Evolutionary conservation across 2,329 filamentous ascomycete genomes (phyloP), one percentile per base, ranked within the genome.

Genomic region (Aaosphaeria arxii): DNA sequence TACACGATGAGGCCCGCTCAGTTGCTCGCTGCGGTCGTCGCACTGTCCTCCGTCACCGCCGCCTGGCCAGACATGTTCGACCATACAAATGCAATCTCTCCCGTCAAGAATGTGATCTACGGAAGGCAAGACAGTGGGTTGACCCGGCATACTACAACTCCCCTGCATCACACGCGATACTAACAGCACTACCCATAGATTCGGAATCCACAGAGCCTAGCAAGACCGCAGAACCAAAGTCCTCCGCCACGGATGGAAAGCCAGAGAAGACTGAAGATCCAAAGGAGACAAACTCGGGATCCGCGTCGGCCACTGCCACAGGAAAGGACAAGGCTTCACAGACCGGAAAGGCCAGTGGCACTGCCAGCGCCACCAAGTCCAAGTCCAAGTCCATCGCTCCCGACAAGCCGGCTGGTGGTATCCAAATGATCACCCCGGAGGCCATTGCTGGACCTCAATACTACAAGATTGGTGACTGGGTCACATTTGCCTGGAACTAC

Each of bases 401-500:
- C 43, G 74, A 78, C 47, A 64, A 77, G 11, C 78, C 77, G 24
- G 74, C 80, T 3, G 84, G 84, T 41, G 83, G 83, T 45, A 74
- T 86, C 47, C 74, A 75, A 40, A 82, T 87, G 80, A 71, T 85
- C 46, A 84, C 80, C 5, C 84, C 84, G 2, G 71, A 73, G 43
- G 63, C 73, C 6, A 64, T 71, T 6, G 72, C 74, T 6, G 72
- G 76, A 11, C 70, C 76, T 4, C 77, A 78, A 46, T 86, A 81
- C 70, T 86, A 83, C 75, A 86, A 85, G 66, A 79, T 86, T 55
- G 81, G 81, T 13, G 75, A 86, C 40, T 76, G 73, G 50, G 71
- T 86, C 30, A 86, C 83, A 0, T 85, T 87, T 56, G 78, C 74
- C 17, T 87, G 84, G 84, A 87, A 87, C 68, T 87, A 86, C 69